Base-by-base conservation (phyloP, 75 land plant genomes). In the Chamaecyparis obtusa region DNA sequence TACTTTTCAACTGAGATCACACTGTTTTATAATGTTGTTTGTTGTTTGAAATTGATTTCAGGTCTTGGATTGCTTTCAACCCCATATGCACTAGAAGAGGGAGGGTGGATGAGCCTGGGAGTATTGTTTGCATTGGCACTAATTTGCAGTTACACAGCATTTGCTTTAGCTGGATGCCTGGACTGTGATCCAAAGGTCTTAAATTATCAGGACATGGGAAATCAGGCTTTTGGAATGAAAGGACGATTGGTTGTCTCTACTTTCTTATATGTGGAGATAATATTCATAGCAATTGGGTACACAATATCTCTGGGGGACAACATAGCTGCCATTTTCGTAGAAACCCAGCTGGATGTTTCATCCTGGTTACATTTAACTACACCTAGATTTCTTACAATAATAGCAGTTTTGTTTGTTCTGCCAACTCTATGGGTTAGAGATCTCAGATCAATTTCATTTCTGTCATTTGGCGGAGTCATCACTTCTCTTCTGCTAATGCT, bases 141-240 rank as follows among this genome's bases (percentile, higher is more conserved):
- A 60, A 85, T 90, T 21, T 90, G 92, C 74, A 87, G 89, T 75
- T 91, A 91, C 85, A 91, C 92, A 54, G 92, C 92, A 72, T 75
- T 90, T 67, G 89, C 91, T 75, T 83, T 91, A 36, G 83, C 92
- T 13, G 57, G 85, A 8, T 91, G 92, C 81, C 84, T 91, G 11
- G 92, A 91, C 16, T 90, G 91, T 56, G 84, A 85, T 27, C 79
- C 86, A 27, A 89, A 89, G 74, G 85, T 91, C 0, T 84, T 56
- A 24, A 90, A 92, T 33, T 91, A 90, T 82, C 92, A 92, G 41
- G 92, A 91, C 67, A 91, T 91, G 57, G 92, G 92, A n/a, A 89
- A 91, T 81, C 92, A 92, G 44, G 92, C 92, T 15, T 91, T 91
- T 46, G 92, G 92, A 51, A 81, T 67, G 9, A 85, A 57, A 35